Conservation (phyloP, 2,329 filamentous ascomycete species). For the Ceratocystis alfenasii region DNA sequence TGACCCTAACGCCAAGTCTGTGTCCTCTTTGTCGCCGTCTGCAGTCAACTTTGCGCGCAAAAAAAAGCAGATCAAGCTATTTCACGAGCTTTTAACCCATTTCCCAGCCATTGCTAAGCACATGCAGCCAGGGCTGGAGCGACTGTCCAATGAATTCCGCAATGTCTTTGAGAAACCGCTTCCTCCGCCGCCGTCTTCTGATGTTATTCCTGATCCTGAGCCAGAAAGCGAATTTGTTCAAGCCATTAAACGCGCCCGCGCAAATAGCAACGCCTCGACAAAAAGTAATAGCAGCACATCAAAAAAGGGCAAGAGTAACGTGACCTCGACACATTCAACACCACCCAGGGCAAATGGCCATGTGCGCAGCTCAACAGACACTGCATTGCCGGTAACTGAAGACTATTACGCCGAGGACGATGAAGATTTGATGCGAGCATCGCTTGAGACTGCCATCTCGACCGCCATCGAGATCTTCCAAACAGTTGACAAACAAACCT, state of each 20-base stretch:
- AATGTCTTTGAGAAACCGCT: conserved; percentile 74
- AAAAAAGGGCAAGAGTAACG: conserved; percentile 29
- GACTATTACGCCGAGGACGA: conserved; percentile 74
- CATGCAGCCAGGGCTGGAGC: conserved; percentile 86
- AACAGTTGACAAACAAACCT: conserved; percentile 85
- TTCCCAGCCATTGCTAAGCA: conserved; percentile 94
- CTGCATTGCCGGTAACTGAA: conserved; percentile 41
- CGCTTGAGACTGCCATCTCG: conserved; percentile 83
- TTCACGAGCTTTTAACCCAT: conserved; percentile 76
- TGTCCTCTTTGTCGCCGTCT: conserved; percentile 18
- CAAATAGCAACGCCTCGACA: conserved; percentile 29
- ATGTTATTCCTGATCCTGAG: conserved; percentile 41
- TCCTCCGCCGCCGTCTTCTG: conserved; percentile 39
- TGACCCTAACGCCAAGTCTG: neutral
- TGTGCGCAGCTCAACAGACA: conserved; percentile 18
- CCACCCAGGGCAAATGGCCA: neutral
- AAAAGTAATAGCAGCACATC: conserved; percentile 24
- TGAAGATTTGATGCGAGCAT: conserved; percentile 78
- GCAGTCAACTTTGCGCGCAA: conserved; percentile 39
- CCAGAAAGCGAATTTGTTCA: conserved; percentile 45
- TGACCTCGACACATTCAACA: conserved; percentile 10
- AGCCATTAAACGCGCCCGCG: conserved; percentile 44
- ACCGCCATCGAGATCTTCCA: conserved; percentile 93
- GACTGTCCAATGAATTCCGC: conserved; percentile 79
- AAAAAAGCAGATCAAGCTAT: conserved; percentile 86